phyloP scores from a whole-genome alignment of 768 basidiomycete species.

The Ephemerocybe angulata region DNA sequence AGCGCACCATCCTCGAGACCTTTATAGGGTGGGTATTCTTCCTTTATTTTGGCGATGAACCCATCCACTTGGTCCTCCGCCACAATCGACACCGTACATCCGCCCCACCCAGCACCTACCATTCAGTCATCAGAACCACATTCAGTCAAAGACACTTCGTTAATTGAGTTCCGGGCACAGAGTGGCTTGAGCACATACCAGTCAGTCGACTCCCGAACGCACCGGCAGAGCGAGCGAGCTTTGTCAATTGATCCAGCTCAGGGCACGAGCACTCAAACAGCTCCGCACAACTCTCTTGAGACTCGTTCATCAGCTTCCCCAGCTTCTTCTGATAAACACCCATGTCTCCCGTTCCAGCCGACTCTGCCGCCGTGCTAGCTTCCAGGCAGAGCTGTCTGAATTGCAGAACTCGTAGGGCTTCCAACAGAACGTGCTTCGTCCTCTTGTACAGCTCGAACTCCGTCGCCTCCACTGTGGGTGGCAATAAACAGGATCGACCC shows the following conservation, averaged over 20 bases:
- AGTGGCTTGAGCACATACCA: constrained; percentile 41
- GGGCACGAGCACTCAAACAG: constrained; percentile 78
- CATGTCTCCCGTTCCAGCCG: background rate
- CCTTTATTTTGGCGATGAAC: constrained; percentile 62
- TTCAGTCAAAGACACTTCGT: background rate
- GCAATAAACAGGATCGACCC: too few relatives aligned
- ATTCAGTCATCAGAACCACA: background rate
- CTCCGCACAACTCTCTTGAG: constrained; percentile 64
- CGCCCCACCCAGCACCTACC: constrained; percentile 87
- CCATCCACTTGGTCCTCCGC: constrained; percentile 53
- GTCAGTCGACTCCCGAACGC: constrained; percentile 84
- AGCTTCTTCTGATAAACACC: constrained; percentile 39
- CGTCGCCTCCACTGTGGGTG: constrained; percentile 78
- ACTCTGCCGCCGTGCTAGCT: constrained; percentile 19
- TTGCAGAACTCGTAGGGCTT: constrained; percentile 75
- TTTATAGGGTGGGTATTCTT: constrained; percentile 62
- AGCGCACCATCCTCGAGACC: constrained; percentile 55
- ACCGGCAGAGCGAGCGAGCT: constrained; percentile 63
- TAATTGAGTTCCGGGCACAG: too few relatives aligned
- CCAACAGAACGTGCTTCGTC: constrained; percentile 75
- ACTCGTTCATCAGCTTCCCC: constrained; percentile 75
- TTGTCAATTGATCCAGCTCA: constrained; percentile 69
- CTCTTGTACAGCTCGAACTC: constrained; percentile 83
- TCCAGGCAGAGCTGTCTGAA: constrained; percentile 68
- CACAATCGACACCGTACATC: constrained; percentile 82